Evolutionary conservation across 2,329 filamentous ascomycete species (phyloP), one percentile per base, ranked within the genome.

Genomic region (Hypoxylon sp.): DNA sequence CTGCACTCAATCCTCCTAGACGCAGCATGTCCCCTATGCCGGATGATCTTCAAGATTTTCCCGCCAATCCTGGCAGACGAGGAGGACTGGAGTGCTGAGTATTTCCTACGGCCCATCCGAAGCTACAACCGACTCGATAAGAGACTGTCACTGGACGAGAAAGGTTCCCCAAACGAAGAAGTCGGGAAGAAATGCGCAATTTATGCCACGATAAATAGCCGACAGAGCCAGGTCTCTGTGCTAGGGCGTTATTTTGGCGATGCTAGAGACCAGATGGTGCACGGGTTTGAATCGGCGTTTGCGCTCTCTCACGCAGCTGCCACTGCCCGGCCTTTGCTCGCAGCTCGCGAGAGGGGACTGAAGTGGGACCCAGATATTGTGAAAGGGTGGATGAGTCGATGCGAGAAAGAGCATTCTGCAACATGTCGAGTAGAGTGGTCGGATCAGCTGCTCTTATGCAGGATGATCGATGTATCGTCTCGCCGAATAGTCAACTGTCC

Each of bases 391-490:
- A 58, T 44, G 12, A 28, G 4, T 33, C 33, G 33, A 24, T 58
- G 24, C n/a, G 54, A 58, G 24, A n/a, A 18, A 26, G 45, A 44
- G 14, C 36, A 59, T 44, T 36, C 45, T 22, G 20, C 26, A 26
- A 33, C 36, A 20, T 59, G 55, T 7, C 55, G 20, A 40, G 32
- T 58, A 9, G n/a, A 12, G 5, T 58, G 54, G 36, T 58, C 44
- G 8, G 33, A 44, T 8, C 9, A 58, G n/a, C 40, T 53, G 4
- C 48, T 44, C 16, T 16, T 38, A 11, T 46, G 36, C n/a, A 62
- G 50, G 26, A 58, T 44, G 53, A 53, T 58, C 14, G 44, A 64
- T 28, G 49, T 64, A 18, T 49, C 49, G n/a, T 42, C 18, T 28
- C 42, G 42, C 32, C 32, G 20, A 24, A 54, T 59, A 33, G 54